Evolutionary conservation across 2,329 filamentous ascomycete genomes (phyloP).

Genomic region (Colletotrichum costaricense): DNA sequence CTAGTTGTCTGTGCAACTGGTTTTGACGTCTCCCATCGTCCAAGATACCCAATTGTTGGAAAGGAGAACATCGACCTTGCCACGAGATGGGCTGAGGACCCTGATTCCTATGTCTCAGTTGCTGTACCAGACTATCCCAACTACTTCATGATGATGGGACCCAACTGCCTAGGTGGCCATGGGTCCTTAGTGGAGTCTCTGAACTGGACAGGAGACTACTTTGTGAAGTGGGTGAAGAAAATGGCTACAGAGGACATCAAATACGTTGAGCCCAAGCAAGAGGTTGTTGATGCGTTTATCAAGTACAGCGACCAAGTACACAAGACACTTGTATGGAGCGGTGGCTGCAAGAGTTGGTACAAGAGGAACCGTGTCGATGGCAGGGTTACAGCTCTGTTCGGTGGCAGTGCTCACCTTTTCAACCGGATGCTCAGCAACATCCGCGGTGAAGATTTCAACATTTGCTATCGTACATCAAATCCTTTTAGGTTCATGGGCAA

Average conservation of each 20-base stretch:
- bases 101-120: constrained; percentile 32
- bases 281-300: constrained; percentile 49
- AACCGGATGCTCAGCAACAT: constrained; percentile 49
- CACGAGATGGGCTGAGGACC: background rate
- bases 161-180: constrained; percentile 33
- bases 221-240: constrained; percentile 40
- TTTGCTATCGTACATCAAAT: constrained; percentile 56
- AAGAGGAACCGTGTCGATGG: constrained; percentile 56
- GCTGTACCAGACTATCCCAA: constrained; percentile 45
- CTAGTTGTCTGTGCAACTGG: background rate
- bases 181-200: constrained; percentile 36
- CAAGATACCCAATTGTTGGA: background rate
- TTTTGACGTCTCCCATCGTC: background rate
- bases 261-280: constrained; percentile 46
- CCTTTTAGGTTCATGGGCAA: constrained; percentile 60
- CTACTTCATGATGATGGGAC: constrained; percentile 42
- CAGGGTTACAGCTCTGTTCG: constrained; percentile 56
- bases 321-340: constrained; percentile 54
- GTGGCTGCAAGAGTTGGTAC: constrained; percentile 58
- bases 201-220: constrained; percentile 42
- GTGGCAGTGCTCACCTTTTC: constrained; percentile 53
- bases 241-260: constrained; percentile 41
- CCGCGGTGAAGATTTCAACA: constrained; percentile 60
- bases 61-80: background rate
- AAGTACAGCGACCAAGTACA: constrained; percentile 55